A percentile compares a stretch with the other conserved stretches of the same genome.
Evolutionary conservation across 305 asterid genomes (phyloP).

Genomic region (Galium porrigens): DNA sequence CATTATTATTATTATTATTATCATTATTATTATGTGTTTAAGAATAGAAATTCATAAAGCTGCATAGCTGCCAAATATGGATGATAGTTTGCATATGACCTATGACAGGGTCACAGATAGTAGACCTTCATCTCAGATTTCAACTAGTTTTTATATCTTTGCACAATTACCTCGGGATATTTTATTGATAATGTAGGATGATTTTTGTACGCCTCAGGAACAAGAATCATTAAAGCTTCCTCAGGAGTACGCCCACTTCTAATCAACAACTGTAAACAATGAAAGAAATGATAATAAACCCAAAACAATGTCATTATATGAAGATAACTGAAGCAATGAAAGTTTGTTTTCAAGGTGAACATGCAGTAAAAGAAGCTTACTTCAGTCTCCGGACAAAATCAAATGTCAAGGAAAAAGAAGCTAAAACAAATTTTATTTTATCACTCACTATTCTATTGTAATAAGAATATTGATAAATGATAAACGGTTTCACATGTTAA

Average conservation of each 20-base stretch:
- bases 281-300: slow-evolving; percentile 19
- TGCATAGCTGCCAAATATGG: background rate
- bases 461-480: background rate
- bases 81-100: background rate
- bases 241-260: slow-evolving; percentile 93
- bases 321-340: background rate
- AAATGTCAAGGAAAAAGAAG: background rate
- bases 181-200: slow-evolving; percentile 79
- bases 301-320: slow-evolving; percentile 5
- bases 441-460: background rate
- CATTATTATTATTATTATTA: no score
- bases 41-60: background rate
- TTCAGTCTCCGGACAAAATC: background rate
- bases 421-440: background rate
- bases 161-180: slow-evolving; percentile 69
- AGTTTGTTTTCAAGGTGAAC: background rate
- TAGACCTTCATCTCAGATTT: background rate
- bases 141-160: background rate
- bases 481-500: background rate
- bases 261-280: slow-evolving; percentile 51
- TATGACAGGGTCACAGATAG: background rate
- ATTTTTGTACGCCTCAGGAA: slow-evolving; percentile 95
- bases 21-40: no score
- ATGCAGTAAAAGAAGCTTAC: background rate
- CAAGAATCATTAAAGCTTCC: slow-evolving; percentile 95